These are phyloP conservation scores for Laguncularia racemosa DNA, from an alignment of 345 rosid genomes.

Conservation along the genomic window DNA sequence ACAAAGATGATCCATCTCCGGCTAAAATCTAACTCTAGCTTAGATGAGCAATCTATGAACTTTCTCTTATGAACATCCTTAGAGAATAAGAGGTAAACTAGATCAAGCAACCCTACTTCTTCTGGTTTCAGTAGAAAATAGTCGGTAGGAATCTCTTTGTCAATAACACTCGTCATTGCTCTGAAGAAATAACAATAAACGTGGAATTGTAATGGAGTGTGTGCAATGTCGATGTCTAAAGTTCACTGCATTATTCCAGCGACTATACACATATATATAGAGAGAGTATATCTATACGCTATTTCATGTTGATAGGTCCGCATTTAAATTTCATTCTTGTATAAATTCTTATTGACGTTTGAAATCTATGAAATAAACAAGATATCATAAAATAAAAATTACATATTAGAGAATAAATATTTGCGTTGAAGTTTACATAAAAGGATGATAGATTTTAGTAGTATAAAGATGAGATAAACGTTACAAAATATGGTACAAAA, in stretches of 20 bases:
- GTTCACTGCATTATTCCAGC: too few relatives aligned
- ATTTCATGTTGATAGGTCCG: too few relatives aligned
- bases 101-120: conserved; percentile 33
- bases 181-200: neutral
- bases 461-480: too few relatives aligned
- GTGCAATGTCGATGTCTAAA: neutral
- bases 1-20: conserved; percentile 45
- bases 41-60: conserved; percentile 19
- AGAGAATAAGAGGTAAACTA: conserved; percentile 26
- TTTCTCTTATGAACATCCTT: conserved; percentile 9
- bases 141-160: neutral
- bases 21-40: conserved; percentile 14
- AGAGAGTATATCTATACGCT: too few relatives aligned
- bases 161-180: conserved; percentile 1
- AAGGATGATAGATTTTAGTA: neutral
- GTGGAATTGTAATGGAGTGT: conserved; percentile 1
- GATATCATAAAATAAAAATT: neutral
- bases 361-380: neutral
- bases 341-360: too few relatives aligned
- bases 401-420: too few relatives aligned
- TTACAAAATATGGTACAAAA: too few relatives aligned
- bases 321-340: too few relatives aligned
- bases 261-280: too few relatives aligned
- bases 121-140: conserved; percentile 29
- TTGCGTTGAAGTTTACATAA: too few relatives aligned